Evolutionary conservation across 2,329 filamentous ascomycete genomes (phyloP).

Genomic region (Ramularia collo-cygni): DNA sequence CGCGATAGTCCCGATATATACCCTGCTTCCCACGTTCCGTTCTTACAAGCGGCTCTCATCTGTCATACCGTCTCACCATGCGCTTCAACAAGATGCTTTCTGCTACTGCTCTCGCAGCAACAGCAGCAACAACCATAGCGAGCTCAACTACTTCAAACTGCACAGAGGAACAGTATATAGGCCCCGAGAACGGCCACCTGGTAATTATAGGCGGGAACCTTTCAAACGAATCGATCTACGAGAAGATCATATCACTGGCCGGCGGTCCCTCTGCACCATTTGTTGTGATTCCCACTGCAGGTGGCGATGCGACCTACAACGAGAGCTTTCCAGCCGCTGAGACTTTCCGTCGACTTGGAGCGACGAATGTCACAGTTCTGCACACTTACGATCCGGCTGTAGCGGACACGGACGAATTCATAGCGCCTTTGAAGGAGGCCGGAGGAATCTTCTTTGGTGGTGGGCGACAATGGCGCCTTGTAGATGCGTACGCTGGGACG

Average conservation of each 20-base stretch:
- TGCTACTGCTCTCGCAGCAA: too few relatives aligned
- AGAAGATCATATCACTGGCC: constrained; percentile 18
- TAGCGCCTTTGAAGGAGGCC: constrained; percentile 14
- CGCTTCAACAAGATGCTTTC: too few relatives aligned
- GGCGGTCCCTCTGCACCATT: constrained; percentile 14
- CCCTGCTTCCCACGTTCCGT: too few relatives aligned
- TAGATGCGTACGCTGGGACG: constrained; percentile 20
- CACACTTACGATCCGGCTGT: constrained; percentile 18
- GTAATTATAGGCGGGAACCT: constrained; percentile 18
- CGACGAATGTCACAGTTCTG: constrained; percentile 16
- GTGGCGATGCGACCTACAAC: constrained; percentile 16
- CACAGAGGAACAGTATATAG: constrained; percentile 1
- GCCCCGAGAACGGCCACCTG: constrained; percentile 16
- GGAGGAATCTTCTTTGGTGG: constrained; percentile 20
- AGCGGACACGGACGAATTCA: constrained; percentile 18
- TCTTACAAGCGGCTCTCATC: too few relatives aligned
- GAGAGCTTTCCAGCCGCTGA: constrained; percentile 14
- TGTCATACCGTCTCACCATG: too few relatives aligned
- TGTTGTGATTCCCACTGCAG: constrained; percentile 18
- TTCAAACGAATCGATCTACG: constrained; percentile 13
- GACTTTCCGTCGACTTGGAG: constrained; percentile 14
- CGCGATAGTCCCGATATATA: too few relatives aligned
- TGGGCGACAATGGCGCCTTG: constrained; percentile 20
- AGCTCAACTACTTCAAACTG: too few relatives aligned
- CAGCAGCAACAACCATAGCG: too few relatives aligned